Evolutionary conservation across 345 rosid species (phyloP).

Genomic region (Gossypium sturtianum): DNA sequence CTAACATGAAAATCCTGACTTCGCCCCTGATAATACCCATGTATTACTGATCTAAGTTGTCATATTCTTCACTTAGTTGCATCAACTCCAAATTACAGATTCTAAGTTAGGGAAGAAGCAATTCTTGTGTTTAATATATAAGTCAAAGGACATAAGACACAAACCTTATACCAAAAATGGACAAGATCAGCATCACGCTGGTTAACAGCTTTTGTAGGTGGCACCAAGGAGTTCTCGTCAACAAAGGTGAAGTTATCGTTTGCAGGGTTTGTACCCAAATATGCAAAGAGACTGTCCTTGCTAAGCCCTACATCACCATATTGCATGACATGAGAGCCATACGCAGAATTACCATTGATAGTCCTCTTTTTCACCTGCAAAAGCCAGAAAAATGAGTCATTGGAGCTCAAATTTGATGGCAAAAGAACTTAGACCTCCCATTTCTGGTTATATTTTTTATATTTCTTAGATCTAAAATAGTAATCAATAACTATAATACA

Average conservation of each 20-base stretch:
- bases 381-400: slow-evolving; percentile 11
- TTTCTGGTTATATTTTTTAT: neutral
- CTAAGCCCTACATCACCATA: slow-evolving; percentile 72
- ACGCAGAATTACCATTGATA: slow-evolving; percentile 33
- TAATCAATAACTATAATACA: neutral
- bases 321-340: slow-evolving; percentile 97
- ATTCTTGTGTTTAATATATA: neutral
- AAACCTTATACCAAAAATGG: slow-evolving; percentile 96
- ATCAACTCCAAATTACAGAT: neutral
- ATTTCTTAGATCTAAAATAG: slow-evolving; percentile 4
- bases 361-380: slow-evolving; percentile 86
- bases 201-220: slow-evolving; percentile 64
- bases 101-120: neutral
- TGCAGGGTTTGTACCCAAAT: slow-evolving; percentile 91
- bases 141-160: neutral
- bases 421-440: neutral
- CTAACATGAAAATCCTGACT: too few species aligned
- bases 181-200: slow-evolving; percentile 98
- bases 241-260: slow-evolving; percentile 79
- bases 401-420: neutral
- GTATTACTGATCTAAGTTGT: too few species aligned
- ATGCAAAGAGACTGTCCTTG: slow-evolving; percentile 50
- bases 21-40: too few species aligned
- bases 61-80: neutral
- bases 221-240: slow-evolving; percentile 59